Evolutionary conservation across 768 basidiomycete genomes (phyloP), one percentile per base, ranked within the genome.

Genomic region (Pholiota molesta): DNA sequence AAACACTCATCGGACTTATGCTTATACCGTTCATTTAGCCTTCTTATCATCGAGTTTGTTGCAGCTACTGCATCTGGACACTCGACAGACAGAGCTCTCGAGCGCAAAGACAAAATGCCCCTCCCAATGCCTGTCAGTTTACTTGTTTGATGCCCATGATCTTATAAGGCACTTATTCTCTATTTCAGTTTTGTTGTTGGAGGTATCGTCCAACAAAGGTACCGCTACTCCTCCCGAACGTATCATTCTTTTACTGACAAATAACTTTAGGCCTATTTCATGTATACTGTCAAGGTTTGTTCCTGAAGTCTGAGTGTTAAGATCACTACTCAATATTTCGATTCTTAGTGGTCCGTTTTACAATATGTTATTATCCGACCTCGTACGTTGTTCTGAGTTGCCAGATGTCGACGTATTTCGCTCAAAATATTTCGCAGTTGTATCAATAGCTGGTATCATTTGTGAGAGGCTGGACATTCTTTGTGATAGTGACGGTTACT

Each of bases 31-130:
- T 49, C 17, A 35, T 37, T 21, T 52, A 92, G 90, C 40, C 76
- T 95, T 33, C 83, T 96, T 5, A 79, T 97, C 52, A 89, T 96
- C 53, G 92, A 95, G 70, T 95, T 85, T 72, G 92, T 96, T 3
- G 92, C 92, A 5, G 80, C 82, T 21, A 91, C 89, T 2, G 86
- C 86, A 3, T 66, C 77, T 3, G 89, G 77, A 17, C 86, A 89
- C 68, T 83, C 79, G 21, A 84, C 91, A 26, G 78, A 86, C 65
- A 83, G 81, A 53, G 92, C 91, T 0, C 82, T 97, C 3, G 82
- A 82, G 9, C 81, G 90, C 29, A 97, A 97, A 71, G 91, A 95
- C 68, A 95, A 95, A 69, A 73, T 78, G 49, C 73, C 82, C 19
- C 75, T 97, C 11, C 90, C 93, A 9, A 68, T 93, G 13, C 92